Conservation (phyloP, 176 grass and related monocot species). For the Cenchrus purpureus region DNA sequence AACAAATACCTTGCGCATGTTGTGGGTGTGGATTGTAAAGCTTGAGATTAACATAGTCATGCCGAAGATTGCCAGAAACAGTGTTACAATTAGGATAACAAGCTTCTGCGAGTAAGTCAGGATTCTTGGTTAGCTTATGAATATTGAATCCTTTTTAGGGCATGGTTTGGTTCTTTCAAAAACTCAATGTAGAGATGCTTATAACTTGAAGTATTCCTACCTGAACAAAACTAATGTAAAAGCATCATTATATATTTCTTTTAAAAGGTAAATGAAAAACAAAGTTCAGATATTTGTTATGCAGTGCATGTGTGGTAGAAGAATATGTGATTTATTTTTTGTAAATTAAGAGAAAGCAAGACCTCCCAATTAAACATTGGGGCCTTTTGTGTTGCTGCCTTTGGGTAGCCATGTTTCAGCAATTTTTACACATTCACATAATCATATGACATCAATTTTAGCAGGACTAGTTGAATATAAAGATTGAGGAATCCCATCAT, state of each 20-base stretch:
- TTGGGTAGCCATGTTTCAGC: not conserved
- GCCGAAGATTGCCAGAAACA: conserved; percentile 44
- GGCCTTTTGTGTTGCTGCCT: not conserved
- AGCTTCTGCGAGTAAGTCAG: conserved; percentile 52
- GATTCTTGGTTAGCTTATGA: not conserved
- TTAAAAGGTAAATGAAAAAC: not conserved
- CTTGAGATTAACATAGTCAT: conserved; percentile 51
- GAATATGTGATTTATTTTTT: not conserved
- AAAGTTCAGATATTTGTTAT: not conserved
- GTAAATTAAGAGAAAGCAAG: not conserved
- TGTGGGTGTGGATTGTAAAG: conserved; percentile 54
- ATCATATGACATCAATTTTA: not conserved
- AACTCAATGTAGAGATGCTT: not conserved
- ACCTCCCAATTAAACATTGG: not conserved
- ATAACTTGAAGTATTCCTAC: not conserved
- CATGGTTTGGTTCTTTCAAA: not conserved
- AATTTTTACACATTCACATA: not conserved
- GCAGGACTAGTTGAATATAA: not conserved
- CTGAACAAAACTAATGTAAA: not conserved
- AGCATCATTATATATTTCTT: not conserved
- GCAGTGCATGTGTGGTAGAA: not conserved
- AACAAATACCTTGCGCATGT: conserved; percentile 59
- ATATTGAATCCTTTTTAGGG: not conserved
- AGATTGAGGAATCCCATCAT: not conserved
- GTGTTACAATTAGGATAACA: conserved; percentile 45